phyloP scores from a whole-genome alignment of 305 asterid species.

The Fraxinus sp. region DNA sequence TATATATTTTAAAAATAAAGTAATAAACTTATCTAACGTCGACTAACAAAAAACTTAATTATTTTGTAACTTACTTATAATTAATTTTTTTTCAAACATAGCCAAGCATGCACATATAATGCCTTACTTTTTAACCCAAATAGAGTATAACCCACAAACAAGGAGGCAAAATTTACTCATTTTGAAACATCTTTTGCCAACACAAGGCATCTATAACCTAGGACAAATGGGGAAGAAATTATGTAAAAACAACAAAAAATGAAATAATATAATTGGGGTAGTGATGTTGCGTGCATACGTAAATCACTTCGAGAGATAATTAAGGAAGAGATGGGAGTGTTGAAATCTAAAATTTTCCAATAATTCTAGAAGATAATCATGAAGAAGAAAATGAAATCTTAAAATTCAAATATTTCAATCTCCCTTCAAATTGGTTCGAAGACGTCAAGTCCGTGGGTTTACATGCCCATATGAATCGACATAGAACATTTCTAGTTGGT shows the following conservation, averaged over 20 bases:
- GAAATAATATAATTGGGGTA: not conserved
- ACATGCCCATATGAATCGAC: not conserved
- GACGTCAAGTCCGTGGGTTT: not conserved
- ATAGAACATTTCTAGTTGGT: not conserved
- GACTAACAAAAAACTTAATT: not conserved
- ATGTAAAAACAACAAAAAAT: not conserved
- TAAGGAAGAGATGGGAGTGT: not conserved
- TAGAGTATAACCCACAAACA: not conserved
- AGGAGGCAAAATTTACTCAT: not conserved
- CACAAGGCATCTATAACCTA: not conserved
- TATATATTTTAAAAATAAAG: not conserved
- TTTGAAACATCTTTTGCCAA: not conserved
- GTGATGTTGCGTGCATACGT: not conserved
- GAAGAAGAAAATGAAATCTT: not conserved
- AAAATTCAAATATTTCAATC: not conserved
- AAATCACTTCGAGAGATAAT: not conserved
- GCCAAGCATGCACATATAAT: slow-evolving; percentile 1
- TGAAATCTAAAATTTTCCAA: not conserved
- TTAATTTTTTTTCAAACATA: not conserved
- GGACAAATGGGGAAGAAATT: slow-evolving; percentile 4
- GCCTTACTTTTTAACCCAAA: not conserved
- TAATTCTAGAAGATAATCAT: not conserved
- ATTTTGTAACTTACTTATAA: not conserved
- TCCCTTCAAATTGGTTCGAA: not conserved
- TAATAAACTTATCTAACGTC: not conserved